Evolutionary conservation across 805 yeast species (phyloP), one percentile per base, ranked within the genome.

Genomic region (Myxozyma geophila): DNA sequence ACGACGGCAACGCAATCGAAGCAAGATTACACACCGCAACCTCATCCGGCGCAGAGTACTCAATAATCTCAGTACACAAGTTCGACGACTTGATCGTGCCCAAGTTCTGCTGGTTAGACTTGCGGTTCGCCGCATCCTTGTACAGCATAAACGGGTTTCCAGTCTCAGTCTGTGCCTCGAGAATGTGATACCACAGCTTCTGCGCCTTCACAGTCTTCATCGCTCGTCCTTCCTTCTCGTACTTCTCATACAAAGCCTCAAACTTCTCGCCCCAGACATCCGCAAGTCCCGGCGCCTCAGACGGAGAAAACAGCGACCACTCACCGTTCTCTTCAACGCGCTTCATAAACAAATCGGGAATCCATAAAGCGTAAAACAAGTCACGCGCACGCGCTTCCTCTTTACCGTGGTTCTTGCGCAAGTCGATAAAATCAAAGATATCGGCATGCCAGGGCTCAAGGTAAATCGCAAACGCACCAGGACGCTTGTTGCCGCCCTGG

Each of bases 361-460:
- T 85, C 99, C 99, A 93, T 55, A 93, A 81, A 7, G 96, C 98
- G 73, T 89, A 86, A 80, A 93, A 93, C 70, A 93, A 79, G 75
- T 93, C 98, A 72, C 98, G 84, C 0, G 99, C 97, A 73, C 98
- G 84, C 69, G 85, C 79, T 76, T 93, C 98, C 77, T 93, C 98
- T 72, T 90, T 92, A 58, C 98, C 98, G 74, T 92, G 97, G 74
- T 92, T 93, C 79, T 93, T 92, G 73, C 95, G 85, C 69, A 93
- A 80, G 63, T 92, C 93, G 59, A 93, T 76, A 72, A 93, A 88
- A 64, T 89, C 96, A 75, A 90, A 88, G 41, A 93, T 82, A 72
- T 93, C 99, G 10, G 89, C 84, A 74, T 93, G 99, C 99, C 99
- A 93, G 60, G 99, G 98, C 78, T 93, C 99, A 43, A 93, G 76